Base-by-base conservation (phyloP, 2,329 filamentous ascomycete genomes). In the Eutypa lata region DNA sequence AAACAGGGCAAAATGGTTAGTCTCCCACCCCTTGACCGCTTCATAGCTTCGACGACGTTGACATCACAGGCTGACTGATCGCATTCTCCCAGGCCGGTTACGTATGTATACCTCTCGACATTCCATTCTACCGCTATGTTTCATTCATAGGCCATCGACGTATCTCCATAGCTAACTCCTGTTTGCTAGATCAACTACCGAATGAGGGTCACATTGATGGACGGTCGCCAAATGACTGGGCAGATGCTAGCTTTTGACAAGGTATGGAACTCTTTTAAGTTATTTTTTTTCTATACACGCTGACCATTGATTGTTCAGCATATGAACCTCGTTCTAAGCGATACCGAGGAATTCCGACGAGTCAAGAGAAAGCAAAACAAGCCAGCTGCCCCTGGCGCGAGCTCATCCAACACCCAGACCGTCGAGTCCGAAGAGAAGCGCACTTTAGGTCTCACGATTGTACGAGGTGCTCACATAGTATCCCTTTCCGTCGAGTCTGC, bases 1-100 rank as follows among this genome's bases (percentile, higher is more conserved):
- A 96, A 96, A 76, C 92, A 97, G 77, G 94, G 94, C 77, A 97
- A 99, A 83, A 97, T 99, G 94, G 94, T 97, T 80, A 82, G 90
- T 86, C 55, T 54, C 60, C 53, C 51, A 60, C 58, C 57, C 60
- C 65, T 63, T 65, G 65, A 62, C 65, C 70, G 64, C 71, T 66
- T 71, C 60, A 68, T 70, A 69, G 65, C 72, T 69, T 74, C 73
- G 61, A 68, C 73, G 61, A 68, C 67, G 72, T 81, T 80, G 76
- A 82, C 73, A 73, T 75, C 65, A 66, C 68, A 77, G 74, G 79
- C 85, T 88, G 78, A 89, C 80, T 70, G 71, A 71, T 73, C 70
- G 66, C 66, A 60, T 75, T 65, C 66, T 70, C 76, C 61, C 75
- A 88, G 85, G 84, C 84, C 75, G 85, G 84, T 73, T 87, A 87